Evolutionary conservation across 1,139 yeast species (phyloP).

Genomic region (Kurtzmaniella quercitrusa): DNA sequence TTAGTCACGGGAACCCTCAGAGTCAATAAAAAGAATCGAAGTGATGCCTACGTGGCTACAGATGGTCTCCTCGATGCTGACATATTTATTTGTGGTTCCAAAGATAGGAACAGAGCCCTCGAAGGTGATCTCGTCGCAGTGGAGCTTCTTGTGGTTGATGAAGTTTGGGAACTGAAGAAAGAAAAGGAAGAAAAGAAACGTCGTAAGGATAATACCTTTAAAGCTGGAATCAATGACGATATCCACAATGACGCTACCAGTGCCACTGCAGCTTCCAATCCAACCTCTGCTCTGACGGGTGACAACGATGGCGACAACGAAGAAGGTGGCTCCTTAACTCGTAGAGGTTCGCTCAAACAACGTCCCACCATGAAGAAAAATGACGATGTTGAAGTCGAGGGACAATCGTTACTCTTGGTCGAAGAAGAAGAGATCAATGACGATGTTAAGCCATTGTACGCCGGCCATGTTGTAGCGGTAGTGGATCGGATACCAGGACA

Average conservation of each 20-base stretch:
- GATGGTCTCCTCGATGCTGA: slow-evolving; percentile 95
- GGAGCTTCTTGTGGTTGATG: slow-evolving; percentile 89
- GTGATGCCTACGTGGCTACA: slow-evolving; percentile 96
- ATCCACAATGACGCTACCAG: slow-evolving; percentile 65
- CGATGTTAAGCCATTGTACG: slow-evolving; percentile 88
- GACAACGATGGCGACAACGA: slow-evolving; percentile 18
- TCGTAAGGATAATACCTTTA: slow-evolving; percentile 63
- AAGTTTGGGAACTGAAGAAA: slow-evolving; percentile 94
- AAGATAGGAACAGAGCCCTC: slow-evolving; percentile 93
- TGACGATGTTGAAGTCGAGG: slow-evolving; percentile 98
- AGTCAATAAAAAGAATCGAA: slow-evolving; percentile 91
- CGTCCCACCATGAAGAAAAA: slow-evolving; percentile 98
- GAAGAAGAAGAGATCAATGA: slow-evolving; percentile 97
- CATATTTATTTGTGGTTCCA: slow-evolving; percentile 96
- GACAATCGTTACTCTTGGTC: slow-evolving; percentile 82
- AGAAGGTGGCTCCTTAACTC: slow-evolving; percentile 42
- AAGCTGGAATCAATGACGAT: slow-evolving; percentile 50
- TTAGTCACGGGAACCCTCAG: slow-evolving; percentile 89
- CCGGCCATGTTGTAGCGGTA: slow-evolving; percentile 98
- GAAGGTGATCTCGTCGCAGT: slow-evolving; percentile 97
- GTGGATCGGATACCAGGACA: slow-evolving; percentile 97
- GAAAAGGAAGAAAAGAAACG: slow-evolving; percentile 97
- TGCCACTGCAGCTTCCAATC: slow-evolving; percentile 30
- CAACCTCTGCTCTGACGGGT: slow-evolving; percentile 16
- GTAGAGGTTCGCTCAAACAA: slow-evolving; percentile 90